Evolutionary conservation across 2,329 filamentous ascomycete genomes (phyloP), one percentile per base, ranked within the genome.

Genomic region (Ceratocystis cacaofunesta): DNA sequence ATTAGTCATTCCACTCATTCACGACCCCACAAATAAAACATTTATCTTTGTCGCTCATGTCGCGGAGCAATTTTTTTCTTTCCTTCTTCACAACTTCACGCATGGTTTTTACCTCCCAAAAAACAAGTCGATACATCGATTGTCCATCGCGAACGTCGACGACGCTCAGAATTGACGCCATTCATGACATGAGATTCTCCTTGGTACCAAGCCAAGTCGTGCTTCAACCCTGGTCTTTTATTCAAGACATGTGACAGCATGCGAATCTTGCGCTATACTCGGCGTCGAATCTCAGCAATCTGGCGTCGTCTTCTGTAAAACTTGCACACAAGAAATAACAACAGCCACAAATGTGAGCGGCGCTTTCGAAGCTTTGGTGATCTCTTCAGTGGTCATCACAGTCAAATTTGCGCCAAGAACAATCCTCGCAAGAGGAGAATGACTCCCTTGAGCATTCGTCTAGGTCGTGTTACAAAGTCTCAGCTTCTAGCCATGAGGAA

Each of bases 331-430:
- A 58, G 6, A 36, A 22, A 36, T 32, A 25, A 30, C 10, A 58
- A 52, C 48, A 61, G 10, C 36, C 10, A 41, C 36, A 41, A 4
- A 46, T 17, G 36, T 50, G 22, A 28, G 65, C 69, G 89, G 89
- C 89, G 86, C 88, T 89, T 89, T 94, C 89, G 89, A 94, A 94
- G 89, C 89, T 91, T 90, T 89, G 78, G 80, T 80, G 86, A 81
- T 76, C 80, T 79, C 75, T 80, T 75, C 82, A 75, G 83, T 90
- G 86, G 84, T 87, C 85, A 83, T 79, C 73, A 88, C 81, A 90
- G 89, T 92, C 89, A 92, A 92, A 85, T 85, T 84, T 88, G 77
- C 83, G 88, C 89, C 89, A 84, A 92, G 79, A 92, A 73, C 74
- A 79, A 81, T 87, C 65, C 65, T 65, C 62, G 50, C 46, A 67